Evolutionary conservation across 768 basidiomycete genomes (phyloP), one percentile per base, ranked within the genome.

Genomic region (Mycena belliarum): DNA sequence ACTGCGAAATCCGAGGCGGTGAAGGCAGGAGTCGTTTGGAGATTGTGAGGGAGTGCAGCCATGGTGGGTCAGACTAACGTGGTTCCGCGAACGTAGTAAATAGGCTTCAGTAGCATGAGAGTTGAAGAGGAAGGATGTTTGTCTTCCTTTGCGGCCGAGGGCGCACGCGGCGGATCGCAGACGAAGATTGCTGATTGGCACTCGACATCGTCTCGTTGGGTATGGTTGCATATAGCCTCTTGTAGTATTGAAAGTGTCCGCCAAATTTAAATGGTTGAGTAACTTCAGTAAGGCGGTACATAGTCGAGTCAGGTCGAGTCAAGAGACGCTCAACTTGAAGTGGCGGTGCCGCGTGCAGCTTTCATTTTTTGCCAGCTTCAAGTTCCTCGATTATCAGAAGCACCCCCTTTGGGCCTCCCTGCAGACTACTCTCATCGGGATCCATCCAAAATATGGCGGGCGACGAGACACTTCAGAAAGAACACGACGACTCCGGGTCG

Each of bases 401-500:
- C 38, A n/a, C n/a, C n/a, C n/a, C n/a, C n/a, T n/a, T n/a, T n/a
- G n/a, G n/a, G 38, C 38, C n/a, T 46, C 18, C 45, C 23, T 46
- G 45, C n/a, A 40, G 12, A 20, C 45, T 10, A 23, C 16, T 32
- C 12, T 32, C 18, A 1, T 29, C 45, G n/a, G 16, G 18, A 46
- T 4, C 40, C 38, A 50, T 33, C 38, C 9, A 15, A 21, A 58
- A 47, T 37, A 91, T 91, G 89, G 74, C 87, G 25, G 82, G 78
- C 59, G 87, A 90, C 75, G 87, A 89, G 71, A 83, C 81, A 69
- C 75, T 76, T 15, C 80, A 82, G 68, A 88, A 88, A 73, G 76
- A 68, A 57, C 79, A 82, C 63, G 82, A 87, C 29, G 88, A 86
- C 11, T 88, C 87, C 0, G 88, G 88, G 9, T 87, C 85, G 9